phyloP scores from a whole-genome alignment of 164 flowering plant species.

The Tetrastigma voinierianum region DNA sequence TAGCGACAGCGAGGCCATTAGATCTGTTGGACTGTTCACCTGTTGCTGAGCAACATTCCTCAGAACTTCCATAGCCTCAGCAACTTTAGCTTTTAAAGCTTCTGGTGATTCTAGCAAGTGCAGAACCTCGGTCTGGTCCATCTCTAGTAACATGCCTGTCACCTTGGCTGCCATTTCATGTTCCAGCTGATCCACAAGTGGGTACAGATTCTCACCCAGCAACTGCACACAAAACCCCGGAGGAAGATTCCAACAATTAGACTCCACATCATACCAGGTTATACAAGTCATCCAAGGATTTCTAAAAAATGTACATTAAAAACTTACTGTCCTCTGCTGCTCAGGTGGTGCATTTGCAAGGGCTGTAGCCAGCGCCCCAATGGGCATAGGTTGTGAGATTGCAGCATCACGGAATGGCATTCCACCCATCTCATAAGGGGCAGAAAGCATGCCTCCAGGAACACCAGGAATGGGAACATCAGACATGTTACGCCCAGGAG shows the following conservation, averaged over 20 bases:
- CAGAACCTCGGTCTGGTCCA: conserved; percentile 56
- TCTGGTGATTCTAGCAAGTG: conserved; percentile 52
- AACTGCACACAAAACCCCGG: conserved; percentile 17
- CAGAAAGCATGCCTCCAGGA: conserved; percentile 39
- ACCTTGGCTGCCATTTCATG: conserved; percentile 51
- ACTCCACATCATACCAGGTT: too few relatives aligned
- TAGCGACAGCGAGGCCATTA: conserved; percentile 25
- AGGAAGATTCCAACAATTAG: too few relatives aligned
- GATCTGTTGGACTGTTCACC: conserved; percentile 16
- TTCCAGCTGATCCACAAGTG: conserved; percentile 49
- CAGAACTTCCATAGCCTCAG: conserved; percentile 51
- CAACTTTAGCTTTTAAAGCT: conserved; percentile 46
- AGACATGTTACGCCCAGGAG: conserved; percentile 35
- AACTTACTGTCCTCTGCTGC: conserved; percentile 43
- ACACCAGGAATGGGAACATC: conserved; percentile 39
- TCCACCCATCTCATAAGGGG: conserved; percentile 48
- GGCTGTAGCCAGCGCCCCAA: conserved; percentile 33
- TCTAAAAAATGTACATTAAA: too few relatives aligned
- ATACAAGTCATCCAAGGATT: too few relatives aligned
- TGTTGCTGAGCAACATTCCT: conserved; percentile 33
- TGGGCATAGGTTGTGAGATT: conserved; percentile 27
- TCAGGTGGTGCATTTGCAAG: conserved; percentile 52
- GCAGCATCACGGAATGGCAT: conserved; percentile 27
- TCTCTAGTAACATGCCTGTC: conserved; percentile 57
- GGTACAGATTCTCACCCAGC: conserved; percentile 45